Evolutionary conservation across 2,329 filamentous ascomycete genomes (phyloP).

Genomic region (Tolypocladium nubicola): DNA sequence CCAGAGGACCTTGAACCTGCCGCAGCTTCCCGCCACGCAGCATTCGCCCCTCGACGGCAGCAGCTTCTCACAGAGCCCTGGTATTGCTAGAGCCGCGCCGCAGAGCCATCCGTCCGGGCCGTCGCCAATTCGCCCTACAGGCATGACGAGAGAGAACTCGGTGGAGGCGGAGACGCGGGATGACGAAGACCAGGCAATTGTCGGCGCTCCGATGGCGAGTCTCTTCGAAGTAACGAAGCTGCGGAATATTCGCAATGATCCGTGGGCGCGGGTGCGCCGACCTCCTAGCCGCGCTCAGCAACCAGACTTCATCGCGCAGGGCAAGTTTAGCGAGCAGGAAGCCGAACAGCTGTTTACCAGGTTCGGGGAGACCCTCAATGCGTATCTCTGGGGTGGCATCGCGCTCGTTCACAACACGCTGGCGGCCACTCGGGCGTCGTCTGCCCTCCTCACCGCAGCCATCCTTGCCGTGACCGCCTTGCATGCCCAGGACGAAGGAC

Average conservation of each 20-base stretch:
- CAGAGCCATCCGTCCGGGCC: background rate
- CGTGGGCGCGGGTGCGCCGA: conserved; percentile 9
- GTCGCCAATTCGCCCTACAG: conserved; percentile 7
- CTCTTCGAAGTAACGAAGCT: conserved; percentile 21
- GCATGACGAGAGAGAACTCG: conserved; percentile 22
- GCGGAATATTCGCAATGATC: conserved; percentile 20
- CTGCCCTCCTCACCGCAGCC: conserved; percentile 16
- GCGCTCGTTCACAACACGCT: conserved; percentile 17
- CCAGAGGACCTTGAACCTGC: conserved; percentile 11
- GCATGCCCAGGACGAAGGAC: conserved; percentile 22
- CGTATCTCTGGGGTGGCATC: conserved; percentile 21
- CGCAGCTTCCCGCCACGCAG: background rate
- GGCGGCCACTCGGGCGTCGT: conserved; percentile 16
- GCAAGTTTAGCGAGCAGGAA: conserved; percentile 13
- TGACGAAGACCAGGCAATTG: conserved; percentile 15
- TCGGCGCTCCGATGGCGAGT: conserved; percentile 20
- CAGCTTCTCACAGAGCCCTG: background rate
- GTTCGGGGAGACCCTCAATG: conserved; percentile 18
- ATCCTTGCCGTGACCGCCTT: conserved; percentile 22
- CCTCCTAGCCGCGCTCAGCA: conserved; percentile 6
- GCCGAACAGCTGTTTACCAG: conserved; percentile 17
- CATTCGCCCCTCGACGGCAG: background rate
- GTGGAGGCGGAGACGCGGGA: conserved; percentile 12
- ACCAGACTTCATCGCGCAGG: conserved; percentile 18
- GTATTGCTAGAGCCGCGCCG: background rate